Conservation (phyloP, 225 moss, liverwort and hornwort genomes). For the Marchantia paleacea region DNA sequence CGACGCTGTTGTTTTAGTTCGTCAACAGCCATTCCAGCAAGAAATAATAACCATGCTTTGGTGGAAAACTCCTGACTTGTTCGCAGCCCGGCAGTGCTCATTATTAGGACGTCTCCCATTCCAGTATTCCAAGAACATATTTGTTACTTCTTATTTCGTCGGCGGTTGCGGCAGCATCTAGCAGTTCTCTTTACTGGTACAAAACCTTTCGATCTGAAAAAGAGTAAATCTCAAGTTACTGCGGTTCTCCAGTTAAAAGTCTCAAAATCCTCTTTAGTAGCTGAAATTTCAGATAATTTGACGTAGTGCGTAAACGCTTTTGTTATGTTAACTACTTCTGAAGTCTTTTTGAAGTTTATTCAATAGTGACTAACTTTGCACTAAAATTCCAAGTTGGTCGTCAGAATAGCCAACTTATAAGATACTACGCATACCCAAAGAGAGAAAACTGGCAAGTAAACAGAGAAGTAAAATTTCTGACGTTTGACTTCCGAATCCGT, state of each 20-base stretch:
- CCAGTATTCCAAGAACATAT: slow-evolving; percentile 76
- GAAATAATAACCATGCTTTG: slow-evolving; percentile 74
- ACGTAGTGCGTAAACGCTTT: too few species aligned
- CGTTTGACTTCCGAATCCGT: background rate
- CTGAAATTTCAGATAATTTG: too few species aligned
- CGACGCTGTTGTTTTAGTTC: slow-evolving; percentile 47
- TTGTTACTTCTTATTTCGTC: slow-evolving; percentile 75
- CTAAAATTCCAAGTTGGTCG: too few species aligned
- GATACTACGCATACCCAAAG: too few species aligned
- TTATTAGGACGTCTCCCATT: slow-evolving; percentile 55
- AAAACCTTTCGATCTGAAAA: slow-evolving; percentile 50
- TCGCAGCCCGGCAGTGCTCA: slow-evolving; percentile 52
- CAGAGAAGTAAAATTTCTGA: too few species aligned
- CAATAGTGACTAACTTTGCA: too few species aligned
- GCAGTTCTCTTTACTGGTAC: slow-evolving; percentile 63
- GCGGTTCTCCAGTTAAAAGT: too few species aligned
- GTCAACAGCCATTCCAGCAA: slow-evolving; percentile 66
- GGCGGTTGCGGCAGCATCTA: slow-evolving; percentile 83
- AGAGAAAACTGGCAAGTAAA: too few species aligned
- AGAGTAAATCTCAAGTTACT: background rate
- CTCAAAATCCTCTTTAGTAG: too few species aligned
- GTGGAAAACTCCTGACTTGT: slow-evolving; percentile 43
- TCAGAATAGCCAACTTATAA: too few species aligned
- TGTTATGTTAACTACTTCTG: too few species aligned
- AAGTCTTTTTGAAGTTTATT: too few species aligned